Evolutionary conservation across 768 basidiomycete genomes (phyloP), one percentile per base, ranked within the genome.

Genomic region (Hericium alpestre): DNA sequence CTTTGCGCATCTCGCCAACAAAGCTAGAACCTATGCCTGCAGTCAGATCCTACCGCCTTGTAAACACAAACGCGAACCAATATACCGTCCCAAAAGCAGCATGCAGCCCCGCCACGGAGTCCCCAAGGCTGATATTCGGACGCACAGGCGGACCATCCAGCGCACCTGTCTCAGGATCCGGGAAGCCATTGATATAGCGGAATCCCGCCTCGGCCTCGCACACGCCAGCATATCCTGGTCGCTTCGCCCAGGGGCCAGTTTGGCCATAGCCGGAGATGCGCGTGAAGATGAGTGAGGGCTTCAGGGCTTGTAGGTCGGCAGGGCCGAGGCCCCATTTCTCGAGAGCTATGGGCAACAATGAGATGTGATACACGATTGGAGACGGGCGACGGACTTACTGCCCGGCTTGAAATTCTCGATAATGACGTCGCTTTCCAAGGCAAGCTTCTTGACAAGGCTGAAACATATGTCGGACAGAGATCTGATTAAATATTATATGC

Each of bases 211-310:
- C 84, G 0, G 84, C 85, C 70, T 87, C 86, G 60, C 85, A 87
- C 3, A 87, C 84, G 4, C 85, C 83, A 2, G 86, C 84, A 59
- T 83, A 87, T 18, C 86, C 84, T 5, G 84, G 84, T 11, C 83
- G 77, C 18, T 79, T 75, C 0, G 82, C 76, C 85, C 84, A 87
- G 20, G 86, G 84, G 1, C 85, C 86, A 0, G 83, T 86, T 63
- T 87, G 86, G 2, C 86, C 85, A 61, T 86, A 87, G 8, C 86
- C 85, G 60, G 83, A 84, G 20, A 87, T 82, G 60, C 93, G 90
- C 7, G 93, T 95, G 66, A 90, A 93, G 64, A 97, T 90, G 57
- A 97, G 78, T 54, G 83, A 84, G 0, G 91, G 87, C 63, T 95
- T 94, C 59, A 83, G 80, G n/a, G 81, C 82, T 20, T 79, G 80